Evolutionary conservation across 2,329 filamentous ascomycete species (phyloP), one percentile per base, ranked within the genome.

Genomic region (Trematosphaeria pertusa): DNA sequence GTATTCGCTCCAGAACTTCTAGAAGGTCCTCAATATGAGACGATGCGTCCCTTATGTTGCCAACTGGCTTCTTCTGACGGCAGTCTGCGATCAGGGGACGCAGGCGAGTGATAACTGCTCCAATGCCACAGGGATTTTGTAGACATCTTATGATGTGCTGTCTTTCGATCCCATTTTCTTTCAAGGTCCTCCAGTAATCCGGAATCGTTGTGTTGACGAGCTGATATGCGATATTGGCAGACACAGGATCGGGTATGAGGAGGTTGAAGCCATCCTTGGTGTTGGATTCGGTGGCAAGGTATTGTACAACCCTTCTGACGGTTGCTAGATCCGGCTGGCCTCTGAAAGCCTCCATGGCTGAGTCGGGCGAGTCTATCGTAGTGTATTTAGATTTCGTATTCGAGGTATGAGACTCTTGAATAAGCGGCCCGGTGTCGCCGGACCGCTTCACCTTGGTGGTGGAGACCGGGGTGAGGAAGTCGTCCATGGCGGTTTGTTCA

Each of bases 181-280:
- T 73, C 12, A 93, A 64, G 7, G 84, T 62, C 36, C 40, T 66
- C 93, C 94, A 97, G 71, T 93, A 96, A 64, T 92, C 89, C 1
- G 89, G 88, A 6, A 91, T 76, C 19, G 88, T 91, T 22, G 86
- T 83, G 12, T 82, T 86, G 48, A 95, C 84, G 26, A 99, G 74
- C 3, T 83, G 75, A 63, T 91, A 86, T 41, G 93, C 78, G 22
- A 97, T 83, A 59, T 91, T 88, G 15, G 90, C 85, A 46, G 85
- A 83, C 50, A 84, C 75, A 1, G 92, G 86, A 22, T 81, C 81
- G 3, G 90, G 86, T 2, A 76, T 70, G 34, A 78, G 76, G 38
- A 93, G 79, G 56, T 82, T 81, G 62, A 87, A 84, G 0, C 50
- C 56, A 34, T 65, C 37, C 11, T 58, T 32, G 36, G 38, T 48